A percentile compares a stretch with the other conserved stretches of the same genome.
These are phyloP conservation scores for Stemphylium lycopersici DNA, from an alignment of 2,329 filamentous ascomycete species.

Conservation along the genomic window DNA sequence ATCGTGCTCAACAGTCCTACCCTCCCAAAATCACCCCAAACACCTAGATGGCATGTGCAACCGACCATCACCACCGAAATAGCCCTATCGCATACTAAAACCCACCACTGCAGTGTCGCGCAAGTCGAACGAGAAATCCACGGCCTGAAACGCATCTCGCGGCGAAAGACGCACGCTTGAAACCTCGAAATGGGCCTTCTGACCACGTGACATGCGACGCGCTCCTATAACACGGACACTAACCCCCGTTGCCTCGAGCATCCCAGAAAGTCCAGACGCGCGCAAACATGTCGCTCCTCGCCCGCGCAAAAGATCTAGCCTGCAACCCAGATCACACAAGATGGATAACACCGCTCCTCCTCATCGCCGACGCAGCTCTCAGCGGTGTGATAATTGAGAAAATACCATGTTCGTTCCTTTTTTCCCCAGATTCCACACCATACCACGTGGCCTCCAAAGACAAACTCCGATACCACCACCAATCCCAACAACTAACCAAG, in stretches of 20 bases:
- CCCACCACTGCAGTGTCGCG: conserved; percentile 19
- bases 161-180: conserved; percentile 32
- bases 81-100: not conserved
- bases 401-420: conserved; percentile 73
- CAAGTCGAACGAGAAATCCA: conserved; percentile 15
- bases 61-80: not conserved
- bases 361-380: conserved; percentile 73
- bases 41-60: not conserved
- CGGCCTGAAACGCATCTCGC: conserved; percentile 36
- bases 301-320: conserved; percentile 48
- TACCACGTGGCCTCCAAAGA: conserved; percentile 29
- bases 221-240: conserved; percentile 28
- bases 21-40: not conserved
- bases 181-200: conserved; percentile 19
- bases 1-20: too few species aligned
- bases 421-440: not conserved
- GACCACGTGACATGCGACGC: conserved; percentile 30
- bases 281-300: conserved; percentile 46
- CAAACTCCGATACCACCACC: not conserved
- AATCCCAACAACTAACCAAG: not conserved
- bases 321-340: conserved; percentile 61
- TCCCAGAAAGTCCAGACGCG: not conserved
- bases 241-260: conserved; percentile 8
- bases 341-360: conserved; percentile 71
- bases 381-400: conserved; percentile 79